Evolutionary conservation across 2,329 filamentous ascomycete genomes (phyloP), one percentile per base, ranked within the genome.

Genomic region (Claviceps arundinis): DNA sequence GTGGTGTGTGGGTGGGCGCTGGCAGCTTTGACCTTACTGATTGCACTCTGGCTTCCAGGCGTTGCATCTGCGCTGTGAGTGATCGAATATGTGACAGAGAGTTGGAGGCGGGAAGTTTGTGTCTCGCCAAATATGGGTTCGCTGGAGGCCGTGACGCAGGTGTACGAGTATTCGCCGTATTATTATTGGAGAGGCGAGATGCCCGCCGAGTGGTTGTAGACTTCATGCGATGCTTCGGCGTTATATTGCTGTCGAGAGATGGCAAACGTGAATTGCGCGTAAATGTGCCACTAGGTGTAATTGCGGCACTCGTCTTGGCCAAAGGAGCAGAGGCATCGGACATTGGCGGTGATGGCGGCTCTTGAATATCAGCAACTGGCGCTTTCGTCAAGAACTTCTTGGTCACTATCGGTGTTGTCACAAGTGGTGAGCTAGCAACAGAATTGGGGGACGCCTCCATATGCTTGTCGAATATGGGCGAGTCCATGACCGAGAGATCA

Each of bases 41-140:
- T 55, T 97, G 89, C 9, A 98, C 91, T 45, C 93, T 81, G 56
- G 93, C 88, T 67, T 97, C 93, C 55, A 98, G 82, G 59, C 89
- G 87, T 68, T 96, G 89, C 89, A 97, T 96, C 70, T 97, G 93
- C 30, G 89, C 90, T 54, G 94, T 95, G 57, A 98, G 82, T 34
- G 85, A 86, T 57, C 91, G 88, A 62, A 98, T 95, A 65, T 98
- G 93, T 58, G 87, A 86, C 48, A 98, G 80, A 2, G 93, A 97
- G 56, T 73, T 81, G 56, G 75, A 82, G 50, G 74, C 72, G 26
- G 79, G 76, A 41, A 81, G 59, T 55, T 71, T 74, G 59, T 77
- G 69, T 17, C 72, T 70, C 22, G 70, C 62, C 11, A 71, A 68
- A n/a, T 78, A 72, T 47, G 81, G 70, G n/a, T 82, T 85, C 9